Evolutionary conservation across 2,329 filamentous ascomycete genomes (phyloP).

Genomic region (Chrysoporthe cubensis): DNA sequence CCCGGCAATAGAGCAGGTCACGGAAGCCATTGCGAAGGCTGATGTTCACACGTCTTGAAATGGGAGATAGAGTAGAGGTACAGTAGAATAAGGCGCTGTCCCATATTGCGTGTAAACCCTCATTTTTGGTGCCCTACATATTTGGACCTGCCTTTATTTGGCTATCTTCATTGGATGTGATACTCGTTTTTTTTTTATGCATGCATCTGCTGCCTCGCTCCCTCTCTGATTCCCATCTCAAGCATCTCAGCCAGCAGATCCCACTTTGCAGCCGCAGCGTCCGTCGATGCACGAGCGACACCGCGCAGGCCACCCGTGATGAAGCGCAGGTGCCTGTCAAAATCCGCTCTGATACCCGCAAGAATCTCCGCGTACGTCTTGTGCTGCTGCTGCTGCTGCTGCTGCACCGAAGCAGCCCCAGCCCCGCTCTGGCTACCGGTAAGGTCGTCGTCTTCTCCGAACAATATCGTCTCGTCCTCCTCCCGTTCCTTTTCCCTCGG

Average conservation of each 20-base stretch:
- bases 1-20: constrained; percentile 33
- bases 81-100: neutral
- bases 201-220: neutral
- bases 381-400: constrained; percentile 14
- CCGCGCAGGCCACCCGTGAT: constrained; percentile 73
- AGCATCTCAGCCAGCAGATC: constrained; percentile 82
- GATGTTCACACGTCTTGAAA: constrained; percentile 34
- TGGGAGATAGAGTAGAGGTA: neutral
- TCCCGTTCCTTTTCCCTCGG: constrained; percentile 36
- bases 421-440: neutral
- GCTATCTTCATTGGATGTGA: neutral
- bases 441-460: constrained; percentile 36
- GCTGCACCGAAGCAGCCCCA: neutral
- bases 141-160: neutral
- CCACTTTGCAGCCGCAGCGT: constrained; percentile 66
- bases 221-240: constrained; percentile 50
- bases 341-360: constrained; percentile 61
- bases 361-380: constrained; percentile 58
- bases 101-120: neutral
- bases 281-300: constrained; percentile 73
- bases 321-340: constrained; percentile 70
- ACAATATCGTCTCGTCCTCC: constrained; percentile 32
- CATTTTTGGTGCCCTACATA: neutral
- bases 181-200: neutral
- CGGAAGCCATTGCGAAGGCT: constrained; percentile 34